Base-by-base conservation (phyloP, 2,329 filamentous ascomycete species). In the Apiospora aurea region DNA sequence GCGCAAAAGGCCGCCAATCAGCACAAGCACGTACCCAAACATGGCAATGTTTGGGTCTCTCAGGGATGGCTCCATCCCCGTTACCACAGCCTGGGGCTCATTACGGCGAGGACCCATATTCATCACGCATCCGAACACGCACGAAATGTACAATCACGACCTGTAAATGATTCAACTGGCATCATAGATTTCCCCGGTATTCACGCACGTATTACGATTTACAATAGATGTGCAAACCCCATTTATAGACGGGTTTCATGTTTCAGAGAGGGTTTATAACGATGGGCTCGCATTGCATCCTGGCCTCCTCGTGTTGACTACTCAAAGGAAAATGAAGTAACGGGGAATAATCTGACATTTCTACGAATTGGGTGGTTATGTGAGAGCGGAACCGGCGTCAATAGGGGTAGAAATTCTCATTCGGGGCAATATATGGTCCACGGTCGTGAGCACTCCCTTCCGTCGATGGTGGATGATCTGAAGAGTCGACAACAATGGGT, bases 161-260 rank as follows among this genome's bases (percentile, higher is more conserved):
- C 29, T 64, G 34, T 64, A 41, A 41, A 64, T 41, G 57, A 64
- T 64, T 64, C 34, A 38, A 41, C 7, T 64, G 57, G 57, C 57
- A 64, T 64, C 21, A 64, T 64, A 64, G 57, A 64, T 34, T 64
- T n/a, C 6, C 34, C 41, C 57, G n/a, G 4, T 64, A 18, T 18
- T 34, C 57, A 64, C 57, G 18, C 57, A 64, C 18, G 57, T 64
- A 64, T 64, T 41, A 64, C 18, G 34, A 64, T 64, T 41, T 64
- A 61, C 18, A 64, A 6, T 41, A 64, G 57, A 24, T 41, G 57
- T 64, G n/a, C 29, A 64, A 34, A 34, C 41, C 34, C 21, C 57
- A 14, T 7, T 14, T 41, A 11, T 41, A 64, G n/a, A 64, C 38
- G 18, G n/a, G 34, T 41, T 57, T 21, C 18, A 38, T 38, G 34